Base-by-base conservation (phyloP, 2,329 filamentous ascomycete species). In the Penicillium brevicompactum region DNA sequence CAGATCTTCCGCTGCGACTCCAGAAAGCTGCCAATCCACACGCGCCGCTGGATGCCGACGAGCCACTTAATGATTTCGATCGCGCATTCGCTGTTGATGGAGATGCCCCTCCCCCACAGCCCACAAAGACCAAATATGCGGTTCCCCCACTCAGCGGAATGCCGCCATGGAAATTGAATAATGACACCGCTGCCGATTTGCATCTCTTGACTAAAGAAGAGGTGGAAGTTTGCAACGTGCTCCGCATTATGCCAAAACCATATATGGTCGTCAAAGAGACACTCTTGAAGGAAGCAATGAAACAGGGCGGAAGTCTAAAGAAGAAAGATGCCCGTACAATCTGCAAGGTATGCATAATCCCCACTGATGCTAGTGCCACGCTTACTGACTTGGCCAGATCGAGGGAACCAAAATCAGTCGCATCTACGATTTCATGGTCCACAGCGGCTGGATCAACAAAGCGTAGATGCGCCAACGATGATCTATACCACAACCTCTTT, bases 191-290 rank as follows among this genome's bases (percentile, higher is more conserved):
- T 0, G 71, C 77, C 4, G 94, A 97, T 70, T 76, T 93, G 27
- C 94, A 97, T 67, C 84, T 99, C 0, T 79, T 99, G 42, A 91
- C 89, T 0, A 82, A 87, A 1, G 91, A 95, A 61, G 94, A 99
- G 73, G 80, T 85, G 4, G 91, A 96, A 67, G 78, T 99, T 0
- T 99, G 94, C 77, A 90, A 90, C 64, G 83, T 89, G 40, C 83
- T 96, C 13, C 85, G 92, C 41, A 78, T 99, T 49, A 89, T 94
- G 73, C 94, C 94, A 0, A 99, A 99, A 77, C 91, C 94, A 1
- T 99, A 97, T 72, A 76, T 97, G 5, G 91, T 91, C 69, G 91
- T 97, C 74, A 99, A 99, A 75, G 92, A 97, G 72, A 87, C 90
- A 58, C 81, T 97, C n/a, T 76, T 97, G 49, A 90, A 91, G 66